These are phyloP conservation scores for Lanmaoa rubissima DNA, from an alignment of 768 basidiomycete genomes.

Conservation along the genomic window DNA sequence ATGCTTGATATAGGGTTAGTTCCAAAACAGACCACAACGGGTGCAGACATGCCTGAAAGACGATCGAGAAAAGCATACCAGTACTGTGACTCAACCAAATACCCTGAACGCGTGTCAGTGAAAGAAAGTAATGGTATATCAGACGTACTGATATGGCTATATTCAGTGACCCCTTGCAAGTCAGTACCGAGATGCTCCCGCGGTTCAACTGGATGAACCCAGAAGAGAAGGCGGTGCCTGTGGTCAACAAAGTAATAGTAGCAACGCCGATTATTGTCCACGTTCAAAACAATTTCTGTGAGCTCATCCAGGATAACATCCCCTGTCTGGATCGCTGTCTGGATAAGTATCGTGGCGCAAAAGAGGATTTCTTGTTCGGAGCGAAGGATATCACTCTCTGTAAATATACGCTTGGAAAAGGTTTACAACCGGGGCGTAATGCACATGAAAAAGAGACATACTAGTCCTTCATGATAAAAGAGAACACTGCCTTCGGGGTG, in stretches of 20 bases:
- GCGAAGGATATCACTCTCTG: slow-evolving; percentile 8
- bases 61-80: slow-evolving; percentile 4
- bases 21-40: background rate
- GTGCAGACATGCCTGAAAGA: background rate
- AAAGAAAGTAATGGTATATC: too few relatives aligned
- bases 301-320: slow-evolving; percentile 1
- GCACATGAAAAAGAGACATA: background rate
- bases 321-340: background rate
- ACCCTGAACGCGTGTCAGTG: slow-evolving; percentile 8
- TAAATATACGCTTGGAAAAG: slow-evolving; percentile 15
- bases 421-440: background rate
- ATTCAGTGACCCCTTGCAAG: slow-evolving; percentile 7
- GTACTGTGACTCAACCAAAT: slow-evolving; percentile 12
- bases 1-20: background rate
- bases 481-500: slow-evolving; percentile 13
- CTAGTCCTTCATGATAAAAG: slow-evolving; percentile 14
- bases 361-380: background rate
- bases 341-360: slow-evolving; percentile 6
- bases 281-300: slow-evolving; percentile 11
- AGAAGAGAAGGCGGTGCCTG: slow-evolving; percentile 15
- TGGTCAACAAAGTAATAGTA: slow-evolving; percentile 20
- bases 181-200: background rate
- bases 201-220: slow-evolving; percentile 2
- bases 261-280: slow-evolving; percentile 1
- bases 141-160: slow-evolving; percentile 14